Percentiles rank a stretch among this genome's conserved stretches.
Conservation (phyloP, 2,329 filamentous ascomycete genomes). For the Pseudopyricularia cyperi region DNA sequence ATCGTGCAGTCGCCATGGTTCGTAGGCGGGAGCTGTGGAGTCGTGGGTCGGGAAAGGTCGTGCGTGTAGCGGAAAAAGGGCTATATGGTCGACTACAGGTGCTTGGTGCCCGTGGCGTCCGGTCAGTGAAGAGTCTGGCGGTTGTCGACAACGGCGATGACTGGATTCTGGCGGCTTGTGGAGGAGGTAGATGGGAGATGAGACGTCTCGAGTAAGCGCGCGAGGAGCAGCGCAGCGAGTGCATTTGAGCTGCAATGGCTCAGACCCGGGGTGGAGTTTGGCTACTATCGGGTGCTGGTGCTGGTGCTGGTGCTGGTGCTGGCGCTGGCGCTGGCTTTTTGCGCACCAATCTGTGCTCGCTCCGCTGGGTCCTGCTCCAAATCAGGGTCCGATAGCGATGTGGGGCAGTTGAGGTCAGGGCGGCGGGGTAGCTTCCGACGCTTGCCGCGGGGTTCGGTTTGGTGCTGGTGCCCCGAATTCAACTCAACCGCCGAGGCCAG, state of each 20-base stretch:
- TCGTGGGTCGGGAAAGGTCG: neutral
- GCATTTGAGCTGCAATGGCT: neutral
- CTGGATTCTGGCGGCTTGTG: too few relatives aligned
- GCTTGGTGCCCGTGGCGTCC: neutral
- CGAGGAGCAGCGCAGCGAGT: neutral
- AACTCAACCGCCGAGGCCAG: too few relatives aligned
- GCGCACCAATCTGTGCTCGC: neutral
- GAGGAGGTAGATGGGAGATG: neutral
- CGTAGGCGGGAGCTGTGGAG: neutral
- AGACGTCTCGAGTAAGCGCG: neutral
- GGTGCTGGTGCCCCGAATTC: too few relatives aligned
- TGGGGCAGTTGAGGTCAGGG: neutral
- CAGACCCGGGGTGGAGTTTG: neutral
- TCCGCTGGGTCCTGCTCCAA: too few relatives aligned
- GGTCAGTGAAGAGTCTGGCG: neutral
- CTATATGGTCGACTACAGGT: neutral
- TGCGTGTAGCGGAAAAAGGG: neutral
- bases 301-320: neutral
- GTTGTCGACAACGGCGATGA: neutral
- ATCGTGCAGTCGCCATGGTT: conserved; percentile 14
- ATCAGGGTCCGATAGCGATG: neutral
- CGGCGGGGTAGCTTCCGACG: neutral
- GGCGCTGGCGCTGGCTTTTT: neutral
- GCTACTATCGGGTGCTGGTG: neutral
- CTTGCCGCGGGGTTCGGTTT: neutral